phyloP scores from a whole-genome alignment of 306 rosid genomes.

The Boehmeria nivea region DNA sequence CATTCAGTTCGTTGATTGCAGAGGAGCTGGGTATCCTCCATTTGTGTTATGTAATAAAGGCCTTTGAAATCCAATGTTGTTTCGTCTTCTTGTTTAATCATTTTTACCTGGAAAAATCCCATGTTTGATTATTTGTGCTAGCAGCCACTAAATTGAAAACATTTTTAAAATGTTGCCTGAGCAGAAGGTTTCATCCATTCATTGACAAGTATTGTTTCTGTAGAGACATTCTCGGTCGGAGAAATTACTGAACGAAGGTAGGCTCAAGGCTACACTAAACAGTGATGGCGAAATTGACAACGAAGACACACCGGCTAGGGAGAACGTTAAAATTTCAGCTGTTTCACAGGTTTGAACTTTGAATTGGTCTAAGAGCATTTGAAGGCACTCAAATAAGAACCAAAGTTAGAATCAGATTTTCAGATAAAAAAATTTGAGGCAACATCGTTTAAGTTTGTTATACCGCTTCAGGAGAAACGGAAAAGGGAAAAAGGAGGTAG shows the following conservation, averaged over 20 bases:
- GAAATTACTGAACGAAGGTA: conserved; percentile 63
- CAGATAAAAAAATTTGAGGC: conserved; percentile 4
- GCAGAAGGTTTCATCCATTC: too few species aligned
- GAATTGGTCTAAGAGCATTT: not conserved
- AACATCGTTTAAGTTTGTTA: not conserved
- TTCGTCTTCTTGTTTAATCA: too few species aligned
- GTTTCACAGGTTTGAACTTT: conserved; percentile 44
- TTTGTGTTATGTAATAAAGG: too few species aligned
- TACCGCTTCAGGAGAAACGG: conserved; percentile 32
- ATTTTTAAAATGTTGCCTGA: too few species aligned
- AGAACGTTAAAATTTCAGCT: conserved; percentile 31
- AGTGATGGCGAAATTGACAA: conserved; percentile 72
- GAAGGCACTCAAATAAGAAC: not conserved
- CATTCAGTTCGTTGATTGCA: too few species aligned
- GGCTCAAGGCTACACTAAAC: conserved; percentile 67
- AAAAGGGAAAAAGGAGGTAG: conserved; percentile 29
- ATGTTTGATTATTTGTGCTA: too few species aligned
- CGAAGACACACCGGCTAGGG: conserved; percentile 41
- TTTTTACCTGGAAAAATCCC: too few species aligned
- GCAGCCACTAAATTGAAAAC: too few species aligned
- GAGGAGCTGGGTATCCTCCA: too few species aligned
- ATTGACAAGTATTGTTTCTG: conserved; percentile 4
- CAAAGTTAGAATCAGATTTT: conserved; percentile 5
- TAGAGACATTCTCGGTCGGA: conserved; percentile 86
- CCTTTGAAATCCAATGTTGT: too few species aligned